Evolutionary conservation across 371 early-diverging fungal species (phyloP), one percentile per base, ranked within the genome.

Genomic region (Lichtheimia ramosa): DNA sequence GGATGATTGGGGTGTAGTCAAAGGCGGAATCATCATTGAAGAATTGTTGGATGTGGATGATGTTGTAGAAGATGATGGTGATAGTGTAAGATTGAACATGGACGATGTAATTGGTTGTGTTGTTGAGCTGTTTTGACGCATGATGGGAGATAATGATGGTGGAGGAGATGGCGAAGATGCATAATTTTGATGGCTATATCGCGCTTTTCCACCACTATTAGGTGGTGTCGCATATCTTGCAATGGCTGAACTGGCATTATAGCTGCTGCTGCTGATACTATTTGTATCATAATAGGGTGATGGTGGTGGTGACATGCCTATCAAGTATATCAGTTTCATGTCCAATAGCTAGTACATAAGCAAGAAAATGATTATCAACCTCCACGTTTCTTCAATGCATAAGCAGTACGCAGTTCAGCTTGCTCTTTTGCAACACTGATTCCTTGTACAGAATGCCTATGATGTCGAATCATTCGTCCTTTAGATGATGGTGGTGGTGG

Each of bases 361-460:
- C 34, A 34, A 34, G 6, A 8, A 34, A 34, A 34, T 10, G 34
- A 34, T 34, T 10, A 34, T 34, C 10, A 6, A 46, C 46, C 46
- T 46, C 21, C 46, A 18, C 46, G n/a, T 41, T 55, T 55, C 39
- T 55, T 55, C 0, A 55, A 46, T 7, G 56, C 56, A 27, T 55
- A 55, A n/a, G 56, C 56, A 8, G 67, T 58, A 12, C 61, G 64
- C 24, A 74, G 46, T 34, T 79, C 74, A 2, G 64, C 61, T 51
- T 79, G 72, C 49, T 79, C 79, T 53, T 74, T 74, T 34, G 80
- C 68, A 18, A 73, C 75, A 34, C 66, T 69, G 5, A 76, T 76
- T 28, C 80, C 80, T 54, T 79, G 80, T 7, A 79, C 77, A 0
- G 80, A 79, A 54, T 79, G 77, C 39, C 80, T 74, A 49, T 71